phyloP scores from a whole-genome alignment of 345 rosid genomes.

The Camelina laxa region DNA sequence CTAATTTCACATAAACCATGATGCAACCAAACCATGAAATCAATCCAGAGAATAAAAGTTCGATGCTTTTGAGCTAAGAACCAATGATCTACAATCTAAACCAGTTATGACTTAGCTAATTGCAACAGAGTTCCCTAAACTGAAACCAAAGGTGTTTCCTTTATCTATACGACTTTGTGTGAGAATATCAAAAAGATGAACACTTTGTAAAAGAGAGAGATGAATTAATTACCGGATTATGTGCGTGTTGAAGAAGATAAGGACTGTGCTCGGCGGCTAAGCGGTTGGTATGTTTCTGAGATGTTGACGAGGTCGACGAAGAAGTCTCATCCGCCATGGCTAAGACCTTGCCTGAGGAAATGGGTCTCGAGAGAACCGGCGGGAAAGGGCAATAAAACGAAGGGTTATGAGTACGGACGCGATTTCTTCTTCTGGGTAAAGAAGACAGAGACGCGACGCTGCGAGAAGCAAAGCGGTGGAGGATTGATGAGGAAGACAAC shows the following conservation, averaged over 20 bases:
- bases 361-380: constrained; percentile 41
- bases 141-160: background rate
- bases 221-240: constrained; percentile 64
- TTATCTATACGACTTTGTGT: background rate
- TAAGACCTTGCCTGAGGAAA: constrained; percentile 46
- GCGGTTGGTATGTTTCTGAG: constrained; percentile 64
- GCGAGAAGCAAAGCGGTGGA: constrained; percentile 40
- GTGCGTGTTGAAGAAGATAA: constrained; percentile 91
- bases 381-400: constrained; percentile 40
- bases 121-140: constrained; percentile 8
- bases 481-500: constrained; percentile 41
- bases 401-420: constrained; percentile 12
- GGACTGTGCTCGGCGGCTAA: constrained; percentile 88
- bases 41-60: constrained; percentile 1
- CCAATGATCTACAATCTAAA: constrained; percentile 10
- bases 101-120: constrained; percentile 2
- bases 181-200: constrained; percentile 2
- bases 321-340: constrained; percentile 53
- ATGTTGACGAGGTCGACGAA: constrained; percentile 44
- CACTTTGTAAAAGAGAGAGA: constrained; percentile 2
- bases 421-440: constrained; percentile 30
- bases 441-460: constrained; percentile 31
- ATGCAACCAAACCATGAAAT: constrained; percentile 3
- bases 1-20: constrained; percentile 38
- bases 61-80: constrained; percentile 17